Base-by-base conservation (phyloP, 2,329 filamentous ascomycete species). In the Myriosclerotinia scirpicola region DNA sequence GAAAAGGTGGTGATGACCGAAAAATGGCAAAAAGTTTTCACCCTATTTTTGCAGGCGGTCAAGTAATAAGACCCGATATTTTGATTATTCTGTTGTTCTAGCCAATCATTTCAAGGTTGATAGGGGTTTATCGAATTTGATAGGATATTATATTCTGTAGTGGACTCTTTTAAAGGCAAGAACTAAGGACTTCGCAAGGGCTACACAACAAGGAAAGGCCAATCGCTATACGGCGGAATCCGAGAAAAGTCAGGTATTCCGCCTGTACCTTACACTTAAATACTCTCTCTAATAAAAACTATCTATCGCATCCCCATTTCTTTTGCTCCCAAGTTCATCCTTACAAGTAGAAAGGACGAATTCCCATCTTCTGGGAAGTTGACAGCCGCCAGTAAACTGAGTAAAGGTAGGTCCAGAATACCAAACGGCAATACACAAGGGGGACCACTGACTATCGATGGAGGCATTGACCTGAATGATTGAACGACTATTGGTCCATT, bases 181-280 rank as follows among this genome's bases (percentile, higher is more conserved):
- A 48, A 20, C 54, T 65, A 22, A 11, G 11, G 34, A n/a, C 52
- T 64, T 40, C 15, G 8, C 63, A 65, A 65, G 34, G 54, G 59
- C 42, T 22, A 48, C 15, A 26, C 12, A 1, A 34, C 30, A 53
- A 50, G 61, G 26, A 44, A 26, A 15, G 26, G 26, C 54, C 63
- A 65, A 65, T 65, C 53, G 63, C 44, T 42, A 38, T n/a, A 40
- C 63, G 54, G 54, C 63, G 63, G 22, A 59, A 59, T 65, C 63
- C 63, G 63, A 58, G 40, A 36, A 56, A 55, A 40, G 36, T 17
- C 40, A 48, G 12, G 20, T 46, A 15, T 44, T 14, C 40, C 17
- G 14, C 12, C 48, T 22, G 22, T 52, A 52, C 22, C 40, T 58
- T 46, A 59, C 26, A 59, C 55, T 46, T 34, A 58, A 22, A 56